Conservation (phyloP, 352 stramenopile genomes). For the Pythium phragmiticola region DNA sequence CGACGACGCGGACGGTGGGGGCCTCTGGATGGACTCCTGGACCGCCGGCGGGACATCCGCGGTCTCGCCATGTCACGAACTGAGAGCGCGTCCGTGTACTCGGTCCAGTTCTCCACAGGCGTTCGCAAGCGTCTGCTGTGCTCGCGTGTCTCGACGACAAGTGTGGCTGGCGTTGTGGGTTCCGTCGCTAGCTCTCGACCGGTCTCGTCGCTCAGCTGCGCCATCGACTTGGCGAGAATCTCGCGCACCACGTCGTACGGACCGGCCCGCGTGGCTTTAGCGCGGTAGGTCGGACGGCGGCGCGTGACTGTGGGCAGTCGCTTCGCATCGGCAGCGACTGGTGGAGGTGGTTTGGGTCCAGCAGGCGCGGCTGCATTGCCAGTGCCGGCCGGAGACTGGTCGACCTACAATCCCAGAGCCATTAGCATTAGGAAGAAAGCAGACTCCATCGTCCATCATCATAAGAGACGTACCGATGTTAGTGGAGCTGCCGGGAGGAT, state of each 20-base stretch:
- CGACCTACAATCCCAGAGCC: not conserved
- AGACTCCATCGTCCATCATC: not conserved
- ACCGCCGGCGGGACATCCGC: not conserved
- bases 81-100: constrained; percentile 35
- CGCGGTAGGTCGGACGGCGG: constrained; percentile 53
- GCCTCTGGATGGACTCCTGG: not conserved
- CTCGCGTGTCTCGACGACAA: not conserved
- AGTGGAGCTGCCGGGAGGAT: constrained; percentile 4
- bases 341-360: not conserved
- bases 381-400: not conserved
- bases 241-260: constrained; percentile 47
- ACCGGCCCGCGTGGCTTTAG: constrained; percentile 41
- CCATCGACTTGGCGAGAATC: constrained; percentile 67
- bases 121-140: not conserved
- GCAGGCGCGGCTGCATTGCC: not conserved
- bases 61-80: constrained; percentile 37
- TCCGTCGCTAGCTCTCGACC: constrained; percentile 32
- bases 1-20: not conserved
- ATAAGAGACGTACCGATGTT: not conserved
- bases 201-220: constrained; percentile 42
- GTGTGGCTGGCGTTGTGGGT: not conserved
- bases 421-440: no score
- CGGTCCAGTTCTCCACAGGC: constrained; percentile 11
- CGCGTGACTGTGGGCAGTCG: constrained; percentile 32
- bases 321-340: not conserved